Evolutionary conservation across 139 green algal species (phyloP), one percentile per base, ranked within the genome.

Genomic region (Tetraselmis striata): DNA sequence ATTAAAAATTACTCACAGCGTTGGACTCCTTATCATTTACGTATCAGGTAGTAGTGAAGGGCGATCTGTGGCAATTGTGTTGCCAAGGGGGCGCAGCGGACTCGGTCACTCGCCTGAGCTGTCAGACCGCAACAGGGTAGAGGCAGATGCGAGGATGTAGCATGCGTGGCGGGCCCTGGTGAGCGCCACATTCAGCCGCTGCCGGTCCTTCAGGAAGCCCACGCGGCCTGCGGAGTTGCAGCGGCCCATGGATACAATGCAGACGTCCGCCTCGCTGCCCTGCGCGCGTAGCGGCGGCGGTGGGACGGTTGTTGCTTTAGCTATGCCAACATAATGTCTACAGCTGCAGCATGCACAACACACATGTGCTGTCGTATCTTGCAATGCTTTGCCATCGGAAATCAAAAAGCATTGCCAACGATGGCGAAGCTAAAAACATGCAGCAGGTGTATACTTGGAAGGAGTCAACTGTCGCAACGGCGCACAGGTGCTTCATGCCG

Each of bases 151-250:
- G 45, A 67, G 45, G 45, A 67, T 18, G 45, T 67, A 67, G 18
- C 45, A 67, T 5, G 45, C 45, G 45, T 67, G 86, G 30, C 88
- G 83, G 2, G 94, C 90, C 0, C 95, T 85, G 1, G 95, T 98
- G 84, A 98, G 87, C 30, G 95, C 94, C 74, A 98, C 95, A 77
- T 98, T 98, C 24, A 98, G 84, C 30, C 95, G 90, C 5, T 95
- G 88, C 1, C 86, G 32, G 83, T 98, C 95, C 0, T 84, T 76
- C 11, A 98, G 83, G 83, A 98, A 98, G 23, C 95, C 95, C 1
- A 98, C 79, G 0, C 30, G 80, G 1, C 89, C 85, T 1, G 27
- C 2, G 0, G 32, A 0, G 82, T 98, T 98, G 83, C 88, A 93
- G 26, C 96, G 90, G 30, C 98, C 95, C 1, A 93, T 91, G n/a